Evolutionary conservation across 176 grass and related monocot species (phyloP), one percentile per base, ranked within the genome.

Genomic region (Avena atlantica): DNA sequence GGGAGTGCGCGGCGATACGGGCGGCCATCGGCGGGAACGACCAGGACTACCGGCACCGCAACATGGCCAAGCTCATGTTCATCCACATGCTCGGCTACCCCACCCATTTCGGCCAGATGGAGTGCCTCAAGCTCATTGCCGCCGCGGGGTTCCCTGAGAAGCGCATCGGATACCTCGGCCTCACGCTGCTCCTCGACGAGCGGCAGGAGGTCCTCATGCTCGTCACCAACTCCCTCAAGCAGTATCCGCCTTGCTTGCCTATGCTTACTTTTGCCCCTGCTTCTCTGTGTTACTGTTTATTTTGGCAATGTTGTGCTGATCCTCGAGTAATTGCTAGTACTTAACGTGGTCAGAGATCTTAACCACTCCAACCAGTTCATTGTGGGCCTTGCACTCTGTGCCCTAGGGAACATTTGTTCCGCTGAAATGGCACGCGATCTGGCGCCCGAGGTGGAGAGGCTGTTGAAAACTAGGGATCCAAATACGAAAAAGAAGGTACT

Each of bases 21-120:
- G 87, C 97, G n/a, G 87, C 97, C 68, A 99, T 99, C 86, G 97
- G 97, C 68, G 97, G 92, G 76, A 93, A 86, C 83, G 92, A 99
- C 74, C 89, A 96, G 62, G 94, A 94, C 89, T 99, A 97, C 87
- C 88, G 97, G 70, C 97, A 99, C 48, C 92, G 97, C 59, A 99
- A 99, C 82, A 87, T 99, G 78, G 92, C 97, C 56, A 99, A 99
- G 86, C 97, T 99, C 50, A 99, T 99, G 97, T 99, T 99, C 86
- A 99, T 99, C 78, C 97, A 99, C 87, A 99, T 99, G 97, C 97
- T 99, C 79, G 97, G 97, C 21, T 99, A 99, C 88, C 97, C 97
- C 36, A 99, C 97, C 48, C 97, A 99, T 89, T 99, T 99, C 74
- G 97, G 97, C 17, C 97, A 99, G 92, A 99, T 99, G 97, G 97